These are phyloP conservation scores for Peniophora sp. DNA, from an alignment of 1,284 basidiomycete species.

Conservation along the genomic window DNA sequence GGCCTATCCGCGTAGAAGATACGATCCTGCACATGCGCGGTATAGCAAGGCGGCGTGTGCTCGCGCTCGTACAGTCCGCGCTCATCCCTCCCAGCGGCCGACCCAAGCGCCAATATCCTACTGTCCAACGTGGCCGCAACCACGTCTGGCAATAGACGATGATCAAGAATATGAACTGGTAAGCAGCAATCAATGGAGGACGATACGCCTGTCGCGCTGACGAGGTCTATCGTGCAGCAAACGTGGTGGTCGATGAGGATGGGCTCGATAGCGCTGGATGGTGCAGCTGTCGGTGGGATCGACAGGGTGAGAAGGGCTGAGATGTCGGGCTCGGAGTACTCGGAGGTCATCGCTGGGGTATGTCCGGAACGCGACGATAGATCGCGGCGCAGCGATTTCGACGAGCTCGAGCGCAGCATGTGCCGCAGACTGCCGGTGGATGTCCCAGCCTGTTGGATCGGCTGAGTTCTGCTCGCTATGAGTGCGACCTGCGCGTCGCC, in stretches of 20 bases:
- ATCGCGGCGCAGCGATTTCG: background rate
- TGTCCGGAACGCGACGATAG: background rate
- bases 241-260: conserved; percentile 60
- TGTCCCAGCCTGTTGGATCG: background rate
- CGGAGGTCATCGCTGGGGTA: background rate
- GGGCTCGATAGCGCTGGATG: conserved; percentile 52
- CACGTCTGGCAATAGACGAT: background rate
- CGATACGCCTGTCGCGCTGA: background rate
- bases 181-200: background rate
- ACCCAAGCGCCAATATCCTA: background rate
- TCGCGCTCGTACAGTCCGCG: background rate
- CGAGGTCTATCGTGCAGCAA: conserved; percentile 9
- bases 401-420: background rate
- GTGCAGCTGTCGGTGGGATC: conserved; percentile 37
- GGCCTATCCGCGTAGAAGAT: background rate
- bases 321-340: background rate
- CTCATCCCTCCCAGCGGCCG: background rate
- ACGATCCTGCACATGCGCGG: background rate
- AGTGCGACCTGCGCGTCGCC: background rate
- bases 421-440: background rate
- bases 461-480: background rate
- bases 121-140: background rate
- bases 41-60: background rate
- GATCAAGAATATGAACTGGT: background rate
- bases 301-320: conserved; percentile 26